Base-by-base conservation (phyloP, 768 basidiomycete species). In the Dacryopinax spathularia region DNA sequence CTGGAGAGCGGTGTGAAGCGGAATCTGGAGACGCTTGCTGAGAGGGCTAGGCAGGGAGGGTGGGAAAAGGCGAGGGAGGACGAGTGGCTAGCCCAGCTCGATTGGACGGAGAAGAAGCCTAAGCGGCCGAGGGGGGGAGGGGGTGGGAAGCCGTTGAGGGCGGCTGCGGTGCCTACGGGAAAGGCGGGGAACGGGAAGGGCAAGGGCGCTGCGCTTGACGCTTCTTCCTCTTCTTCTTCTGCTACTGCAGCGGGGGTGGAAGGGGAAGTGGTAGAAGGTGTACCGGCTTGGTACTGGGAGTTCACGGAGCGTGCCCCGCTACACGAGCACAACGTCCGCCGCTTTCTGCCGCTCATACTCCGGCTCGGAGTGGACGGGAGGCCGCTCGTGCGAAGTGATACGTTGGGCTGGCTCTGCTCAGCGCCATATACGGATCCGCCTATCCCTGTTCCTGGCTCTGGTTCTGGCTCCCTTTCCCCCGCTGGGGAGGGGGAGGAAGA, bases 31-130 rank as follows among this genome's bases (percentile, higher is more conserved):
- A 79, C 84, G 60, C 78, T 89, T 36, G 92, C 93, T 0, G 80
- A 80, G 63, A 75, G 83, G 48, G 79, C 81, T 6, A 79, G 78
- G 68, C 68, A 61, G 7, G 74, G 76, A 12, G 73, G 74, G 60
- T 72, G 62, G 59, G 81, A 75, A 33, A 73, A 71, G 60, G 91
- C 85, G 87, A 81, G 79, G 71, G 77, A 80, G 1, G 88, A 91
- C 73, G 84, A 84, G 6, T 96, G 92, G 91, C 74, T 94, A 15
- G 81, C 78, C 60, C 96, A 99, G 72, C 77, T 98, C 64, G 94
- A 99, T 72, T 98, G 96, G 96, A 86, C 89, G 1, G 90, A 90
- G 1, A 97, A 98, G 73, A 66, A 60, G 13, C 72, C 73, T 2
- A 60, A 70, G 5, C 56, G 72, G 73, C 67, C 10, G 68, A 72